phyloP scores from a whole-genome alignment of 371 early-diverging fungal species.

The Syncephalastrum racemosum region DNA sequence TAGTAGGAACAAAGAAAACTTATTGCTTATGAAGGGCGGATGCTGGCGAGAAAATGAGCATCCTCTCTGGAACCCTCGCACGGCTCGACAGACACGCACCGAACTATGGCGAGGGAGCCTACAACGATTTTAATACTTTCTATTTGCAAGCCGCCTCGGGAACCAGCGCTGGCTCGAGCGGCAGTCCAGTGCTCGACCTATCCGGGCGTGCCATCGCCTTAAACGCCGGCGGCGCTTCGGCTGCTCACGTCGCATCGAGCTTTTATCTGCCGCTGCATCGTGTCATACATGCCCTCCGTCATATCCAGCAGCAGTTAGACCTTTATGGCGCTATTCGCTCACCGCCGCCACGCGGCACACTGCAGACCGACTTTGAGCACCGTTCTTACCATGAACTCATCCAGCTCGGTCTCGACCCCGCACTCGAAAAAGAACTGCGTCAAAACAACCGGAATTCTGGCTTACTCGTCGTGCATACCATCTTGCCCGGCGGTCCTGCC shows the following conservation, averaged over 20 bases:
- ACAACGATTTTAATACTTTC: constrained; percentile 72
- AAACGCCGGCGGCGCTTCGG: constrained; percentile 59
- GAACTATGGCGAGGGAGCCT: constrained; percentile 67
- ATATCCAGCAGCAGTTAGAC: constrained; percentile 41
- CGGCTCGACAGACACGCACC: constrained; percentile 79
- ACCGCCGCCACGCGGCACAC: constrained; percentile 72
- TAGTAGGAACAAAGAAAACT: neutral
- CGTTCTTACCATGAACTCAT: constrained; percentile 62
- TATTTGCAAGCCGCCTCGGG: constrained; percentile 71
- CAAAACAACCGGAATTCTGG: constrained; percentile 69
- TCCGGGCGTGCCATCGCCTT: constrained; percentile 69
- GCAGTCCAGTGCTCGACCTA: constrained; percentile 67
- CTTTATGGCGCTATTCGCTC: constrained; percentile 19
- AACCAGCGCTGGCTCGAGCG: constrained; percentile 68
- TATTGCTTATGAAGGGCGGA: constrained; percentile 12
- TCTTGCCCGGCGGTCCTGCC: constrained; percentile 76
- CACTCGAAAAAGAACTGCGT: constrained; percentile 67
- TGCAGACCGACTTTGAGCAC: constrained; percentile 70
- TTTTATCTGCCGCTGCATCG: constrained; percentile 63
- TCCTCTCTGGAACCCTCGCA: constrained; percentile 70
- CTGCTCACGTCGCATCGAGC: constrained; percentile 51
- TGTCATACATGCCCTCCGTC: constrained; percentile 64
- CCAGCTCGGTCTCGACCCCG: constrained; percentile 57
- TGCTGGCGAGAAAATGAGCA: constrained; percentile 29
- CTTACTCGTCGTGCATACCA: constrained; percentile 69